These are phyloP conservation scores for Aegilops bicornis DNA, from an alignment of 176 grass and related monocot genomes.

Conservation along the genomic window DNA sequence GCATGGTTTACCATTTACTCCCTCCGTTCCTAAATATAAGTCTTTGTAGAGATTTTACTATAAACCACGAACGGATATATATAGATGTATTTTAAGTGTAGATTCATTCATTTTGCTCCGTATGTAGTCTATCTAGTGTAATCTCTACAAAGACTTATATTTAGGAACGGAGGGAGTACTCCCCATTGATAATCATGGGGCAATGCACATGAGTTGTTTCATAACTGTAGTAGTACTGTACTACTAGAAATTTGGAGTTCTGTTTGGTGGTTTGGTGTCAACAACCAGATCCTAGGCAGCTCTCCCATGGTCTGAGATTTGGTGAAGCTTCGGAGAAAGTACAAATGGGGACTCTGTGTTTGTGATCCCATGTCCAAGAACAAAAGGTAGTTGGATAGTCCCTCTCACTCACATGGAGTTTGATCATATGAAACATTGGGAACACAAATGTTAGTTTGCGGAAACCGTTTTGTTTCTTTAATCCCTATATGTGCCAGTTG, in stretches of 20 bases:
- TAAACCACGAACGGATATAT: too few species aligned
- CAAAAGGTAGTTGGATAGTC: constrained; percentile 12
- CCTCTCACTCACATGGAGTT: constrained; percentile 21
- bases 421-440: background rate
- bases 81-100: too few species aligned
- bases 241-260: constrained; percentile 26
- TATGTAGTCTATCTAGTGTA: too few species aligned
- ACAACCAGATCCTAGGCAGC: constrained; percentile 33
- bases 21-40: too few species aligned
- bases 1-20: background rate
- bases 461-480: constrained; percentile 5
- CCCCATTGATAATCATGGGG: background rate
- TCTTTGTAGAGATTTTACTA: too few species aligned
- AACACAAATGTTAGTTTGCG: background rate
- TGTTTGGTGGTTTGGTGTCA: constrained; percentile 45
- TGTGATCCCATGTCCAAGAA: constrained; percentile 16
- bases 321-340: constrained; percentile 37
- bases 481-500: background rate
- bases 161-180: too few species aligned
- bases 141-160: too few species aligned
- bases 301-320: constrained; percentile 22
- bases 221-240: background rate
- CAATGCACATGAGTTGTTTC: background rate
- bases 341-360: constrained; percentile 27
- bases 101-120: too few species aligned